Evolutionary conservation across 2,329 filamentous ascomycete genomes (phyloP).

Genomic region (Phaeophleospora eucalypticola): DNA sequence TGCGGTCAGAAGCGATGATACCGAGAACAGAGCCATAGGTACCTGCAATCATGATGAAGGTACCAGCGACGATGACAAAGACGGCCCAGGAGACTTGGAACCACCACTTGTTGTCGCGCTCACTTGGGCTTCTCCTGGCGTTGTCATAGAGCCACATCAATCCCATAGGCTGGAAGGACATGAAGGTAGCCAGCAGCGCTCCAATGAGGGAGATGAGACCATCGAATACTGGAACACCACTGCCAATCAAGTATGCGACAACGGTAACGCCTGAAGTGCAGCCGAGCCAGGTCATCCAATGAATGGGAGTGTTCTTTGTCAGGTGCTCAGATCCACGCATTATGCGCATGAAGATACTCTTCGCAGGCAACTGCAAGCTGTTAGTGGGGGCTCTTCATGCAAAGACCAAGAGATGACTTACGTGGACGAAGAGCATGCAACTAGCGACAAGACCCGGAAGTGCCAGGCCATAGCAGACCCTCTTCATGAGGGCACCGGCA

Average conservation of each 20-base stretch:
- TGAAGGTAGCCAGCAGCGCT: conserved; percentile 23
- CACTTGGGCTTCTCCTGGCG: conserved; percentile 24
- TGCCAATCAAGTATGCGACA: conserved; percentile 24
- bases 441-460: conserved; percentile 25
- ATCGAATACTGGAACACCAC: conserved; percentile 25
- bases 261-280: conserved; percentile 21
- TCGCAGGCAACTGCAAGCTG: conserved; percentile 21
- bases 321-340: conserved; percentile 26
- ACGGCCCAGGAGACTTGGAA: conserved; percentile 13
- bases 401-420: neutral
- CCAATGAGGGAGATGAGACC: conserved; percentile 25
- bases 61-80: conserved; percentile 36
- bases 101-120: conserved; percentile 12
- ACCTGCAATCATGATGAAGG: conserved; percentile 42
- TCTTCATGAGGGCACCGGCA: conserved; percentile 43
- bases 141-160: conserved; percentile 45
- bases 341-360: conserved; percentile 28
- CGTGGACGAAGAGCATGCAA: conserved; percentile 29
- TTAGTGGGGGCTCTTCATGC: neutral
- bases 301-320: conserved; percentile 20
- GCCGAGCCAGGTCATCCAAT: conserved; percentile 22
- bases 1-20: conserved; percentile 32
- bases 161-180: conserved; percentile 33
- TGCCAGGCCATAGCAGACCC: conserved; percentile 42
- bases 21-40: conserved; percentile 44